Evolutionary conservation across 352 stramenopile species (phyloP).

Genomic region (Thraustotheca clavata): DNA sequence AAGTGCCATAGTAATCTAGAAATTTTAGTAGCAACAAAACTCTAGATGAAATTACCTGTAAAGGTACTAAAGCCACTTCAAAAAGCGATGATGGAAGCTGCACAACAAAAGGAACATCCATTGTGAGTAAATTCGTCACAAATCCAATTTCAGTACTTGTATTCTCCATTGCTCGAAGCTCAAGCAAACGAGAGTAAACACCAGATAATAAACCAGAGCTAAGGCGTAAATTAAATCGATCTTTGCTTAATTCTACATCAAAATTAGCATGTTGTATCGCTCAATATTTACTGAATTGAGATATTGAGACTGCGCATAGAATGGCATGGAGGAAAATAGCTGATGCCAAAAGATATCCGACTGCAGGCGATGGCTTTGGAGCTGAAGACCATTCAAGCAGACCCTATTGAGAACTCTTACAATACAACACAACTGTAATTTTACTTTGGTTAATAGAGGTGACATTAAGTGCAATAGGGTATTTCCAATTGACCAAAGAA

Average conservation of each 20-base stretch:
- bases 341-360: slow-evolving; percentile 48
- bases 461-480: slow-evolving; percentile 58
- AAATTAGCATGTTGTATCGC: background rate
- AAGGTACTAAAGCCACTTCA: slow-evolving; percentile 67
- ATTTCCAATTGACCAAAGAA: slow-evolving; percentile 58
- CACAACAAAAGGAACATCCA: slow-evolving; percentile 68
- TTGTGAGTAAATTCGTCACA: slow-evolving; percentile 69
- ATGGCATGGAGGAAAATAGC: slow-evolving; percentile 48
- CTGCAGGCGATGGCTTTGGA: slow-evolving; percentile 33
- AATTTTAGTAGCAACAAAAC: background rate
- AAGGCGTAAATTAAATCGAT: slow-evolving; percentile 65
- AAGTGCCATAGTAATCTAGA: slow-evolving; percentile 57
- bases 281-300: slow-evolving; percentile 44
- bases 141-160: slow-evolving; percentile 37
- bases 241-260: slow-evolving; percentile 39
- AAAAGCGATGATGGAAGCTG: slow-evolving; percentile 66
- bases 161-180: slow-evolving; percentile 29
- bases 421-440: background rate
- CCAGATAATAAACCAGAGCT: slow-evolving; percentile 55
- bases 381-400: slow-evolving; percentile 52
- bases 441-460: slow-evolving; percentile 50
- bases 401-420: slow-evolving; percentile 26
- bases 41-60: slow-evolving; percentile 24
- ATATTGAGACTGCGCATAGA: slow-evolving; percentile 48
- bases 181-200: slow-evolving; percentile 55